These are phyloP conservation scores for Coemansia sp. DNA, from an alignment of 192 early-diverging fungal genomes.

Conservation along the genomic window DNA sequence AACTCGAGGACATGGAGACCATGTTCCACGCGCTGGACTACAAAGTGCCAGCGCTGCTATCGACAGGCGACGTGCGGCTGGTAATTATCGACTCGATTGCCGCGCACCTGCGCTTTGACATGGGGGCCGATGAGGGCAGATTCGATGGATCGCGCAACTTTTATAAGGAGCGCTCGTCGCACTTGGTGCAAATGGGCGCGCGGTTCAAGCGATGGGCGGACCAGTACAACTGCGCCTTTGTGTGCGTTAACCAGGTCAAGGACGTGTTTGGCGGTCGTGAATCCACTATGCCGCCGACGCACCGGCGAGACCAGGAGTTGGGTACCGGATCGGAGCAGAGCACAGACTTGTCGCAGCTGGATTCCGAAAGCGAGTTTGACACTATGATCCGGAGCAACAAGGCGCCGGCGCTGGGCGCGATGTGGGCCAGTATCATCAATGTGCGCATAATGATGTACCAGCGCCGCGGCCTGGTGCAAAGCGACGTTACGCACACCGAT, in stretches of 20 bases:
- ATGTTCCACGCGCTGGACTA: constrained; percentile 72
- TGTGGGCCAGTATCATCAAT: constrained; percentile 76
- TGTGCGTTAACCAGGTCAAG: constrained; percentile 83
- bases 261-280: constrained; percentile 52
- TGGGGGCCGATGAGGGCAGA: constrained; percentile 5
- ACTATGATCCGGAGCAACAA: constrained; percentile 30
- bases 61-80: constrained; percentile 56
- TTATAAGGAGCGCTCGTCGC: constrained; percentile 47
- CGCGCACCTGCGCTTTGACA: constrained; percentile 57
- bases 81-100: constrained; percentile 87
- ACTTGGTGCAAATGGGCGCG: constrained; percentile 60
- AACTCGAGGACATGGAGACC: constrained; percentile 66
- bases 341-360: no score
- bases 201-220: constrained; percentile 63
- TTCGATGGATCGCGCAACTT: constrained; percentile 1
- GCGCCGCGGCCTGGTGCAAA: constrained; percentile 18
- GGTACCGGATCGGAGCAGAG: no score
- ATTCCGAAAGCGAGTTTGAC: constrained; percentile 9
- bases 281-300: no score
- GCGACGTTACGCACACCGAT: background rate
- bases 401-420: constrained; percentile 67
- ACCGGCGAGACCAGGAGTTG: background rate
- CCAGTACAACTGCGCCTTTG: constrained; percentile 62
- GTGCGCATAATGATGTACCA: constrained; percentile 59
- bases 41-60: constrained; percentile 66